These are phyloP conservation scores for Penicillium arizonense DNA, from an alignment of 495 filamentous ascomycete species.

Conservation along the genomic window DNA sequence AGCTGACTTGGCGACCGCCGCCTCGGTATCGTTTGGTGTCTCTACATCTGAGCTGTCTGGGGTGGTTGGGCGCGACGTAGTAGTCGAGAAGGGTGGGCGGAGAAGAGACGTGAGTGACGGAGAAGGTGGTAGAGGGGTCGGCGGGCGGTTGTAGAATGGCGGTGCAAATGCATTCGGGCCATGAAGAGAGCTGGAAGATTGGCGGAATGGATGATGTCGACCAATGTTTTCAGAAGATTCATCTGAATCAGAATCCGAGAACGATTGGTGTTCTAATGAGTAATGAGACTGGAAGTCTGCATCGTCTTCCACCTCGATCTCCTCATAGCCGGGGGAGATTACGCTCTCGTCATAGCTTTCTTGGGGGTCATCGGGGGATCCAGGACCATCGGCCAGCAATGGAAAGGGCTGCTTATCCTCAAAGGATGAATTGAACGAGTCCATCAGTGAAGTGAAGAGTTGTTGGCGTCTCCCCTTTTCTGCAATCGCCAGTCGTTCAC, in stretches of 20 bases:
- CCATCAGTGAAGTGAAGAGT: slow-evolving; percentile 4
- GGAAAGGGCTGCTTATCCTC: slow-evolving; percentile 43
- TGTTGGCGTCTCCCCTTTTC: slow-evolving; percentile 6
- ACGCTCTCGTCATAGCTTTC: slow-evolving; percentile 30
- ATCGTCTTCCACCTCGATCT: slow-evolving; percentile 39
- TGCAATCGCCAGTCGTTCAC: slow-evolving; percentile 3
- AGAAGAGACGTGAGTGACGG: slow-evolving; percentile 95
- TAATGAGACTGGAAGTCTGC: slow-evolving; percentile 50
- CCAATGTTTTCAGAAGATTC: slow-evolving; percentile 34
- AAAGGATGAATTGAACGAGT: slow-evolving; percentile 19
- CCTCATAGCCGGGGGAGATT: slow-evolving; percentile 29
- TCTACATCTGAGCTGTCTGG: slow-evolving; percentile 90
- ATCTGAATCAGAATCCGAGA: slow-evolving; percentile 43
- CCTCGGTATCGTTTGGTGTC: slow-evolving; percentile 58
- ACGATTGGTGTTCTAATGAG: slow-evolving; percentile 37
- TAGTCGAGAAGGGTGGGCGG: slow-evolving; percentile 64
- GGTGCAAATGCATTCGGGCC: slow-evolving; percentile 68
- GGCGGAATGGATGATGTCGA: slow-evolving; percentile 41
- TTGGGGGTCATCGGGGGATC: slow-evolving; percentile 22
- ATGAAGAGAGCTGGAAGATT: slow-evolving; percentile 42
- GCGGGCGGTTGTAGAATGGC: slow-evolving; percentile 85
- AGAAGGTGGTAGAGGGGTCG: slow-evolving; percentile 87
- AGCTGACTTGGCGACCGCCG: slow-evolving; percentile 62
- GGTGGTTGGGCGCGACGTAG: slow-evolving; percentile 83
- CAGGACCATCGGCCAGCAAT: slow-evolving; percentile 31